Evolutionary conservation across 192 early-diverging fungal genomes (phyloP), one percentile per base, ranked within the genome.

Genomic region (Umbelopsis isabellina): DNA sequence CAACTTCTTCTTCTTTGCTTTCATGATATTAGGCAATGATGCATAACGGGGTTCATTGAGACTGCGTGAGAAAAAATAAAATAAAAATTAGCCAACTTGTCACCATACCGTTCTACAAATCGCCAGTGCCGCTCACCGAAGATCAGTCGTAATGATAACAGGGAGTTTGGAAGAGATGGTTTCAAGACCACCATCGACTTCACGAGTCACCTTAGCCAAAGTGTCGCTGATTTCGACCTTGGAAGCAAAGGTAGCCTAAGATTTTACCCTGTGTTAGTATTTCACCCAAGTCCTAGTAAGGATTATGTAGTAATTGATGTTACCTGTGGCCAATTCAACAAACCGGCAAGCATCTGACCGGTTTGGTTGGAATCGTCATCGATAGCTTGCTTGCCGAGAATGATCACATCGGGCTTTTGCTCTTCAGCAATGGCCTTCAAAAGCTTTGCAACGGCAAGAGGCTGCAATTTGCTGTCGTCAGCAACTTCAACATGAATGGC

Each of bases 1-100:
- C 68, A 99, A 77, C 49, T 93, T 93, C 90, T 99, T 99, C 89
- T 97, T 98, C 87, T 97, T 99, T 65, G 97, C 97, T 88, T 99
- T 99, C 97, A 97, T 97, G 78, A 97, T 97, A 84, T 92, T 94
- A 47, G 86, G 94, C 55, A 99, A 86, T 46, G 98, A 96, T 16
- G 94, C 98, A 75, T 94, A 99, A 66, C 96, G 88, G 22, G 98
- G 98, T 76, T 91, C 90, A 85, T 98, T 99, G 68, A 99, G 85
- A 22, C 95, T 73, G 52, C 27, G 41, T 51, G 22, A 15, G 41
- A 74, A 53, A 70, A 67, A 75, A 70, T 41, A 68, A 44, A 20
- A 69, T 33, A 23, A 6, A 3, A 16, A 55, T 37, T 65, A 23
- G 46, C 20, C 25, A 52, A 41, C 41, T 49, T 23, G 66, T 23